Percentiles rank a stretch among this genome's conserved stretches.
These are phyloP conservation scores for Citeromyces nyonsensis DNA, from an alignment of 805 yeast species.

Conservation along the genomic window DNA sequence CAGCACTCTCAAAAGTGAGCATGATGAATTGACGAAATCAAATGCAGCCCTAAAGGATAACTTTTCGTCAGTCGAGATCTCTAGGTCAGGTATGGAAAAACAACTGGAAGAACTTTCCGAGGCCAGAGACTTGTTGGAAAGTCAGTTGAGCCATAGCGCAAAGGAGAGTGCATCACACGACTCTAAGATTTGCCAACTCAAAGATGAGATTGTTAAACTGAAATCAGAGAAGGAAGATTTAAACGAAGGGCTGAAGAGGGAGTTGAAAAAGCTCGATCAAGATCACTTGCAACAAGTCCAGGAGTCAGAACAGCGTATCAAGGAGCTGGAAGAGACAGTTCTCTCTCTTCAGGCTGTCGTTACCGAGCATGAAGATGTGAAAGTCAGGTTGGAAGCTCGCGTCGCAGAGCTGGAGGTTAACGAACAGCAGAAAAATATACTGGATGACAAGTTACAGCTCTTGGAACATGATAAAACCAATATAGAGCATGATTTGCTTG, in stretches of 20 bases:
- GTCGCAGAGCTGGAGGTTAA: conserved; percentile 5
- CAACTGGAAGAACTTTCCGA: neutral
- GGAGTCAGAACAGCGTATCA: conserved; percentile 9
- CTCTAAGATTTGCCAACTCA: neutral
- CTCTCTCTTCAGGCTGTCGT: neutral
- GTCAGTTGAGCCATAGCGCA: neutral
- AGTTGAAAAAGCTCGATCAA: neutral
- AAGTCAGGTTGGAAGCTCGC: neutral
- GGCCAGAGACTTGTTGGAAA: neutral
- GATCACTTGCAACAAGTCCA: neutral
- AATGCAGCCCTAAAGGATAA: conserved; percentile 5
- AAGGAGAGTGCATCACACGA: neutral
- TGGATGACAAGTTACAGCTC: conserved; percentile 5
- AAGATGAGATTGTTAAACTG: neutral
- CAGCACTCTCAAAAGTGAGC: no score
- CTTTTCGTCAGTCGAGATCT: neutral
- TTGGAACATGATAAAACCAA: conserved; percentile 3
- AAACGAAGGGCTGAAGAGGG: neutral
- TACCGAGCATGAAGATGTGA: conserved; percentile 3
- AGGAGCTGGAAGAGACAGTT: conserved; percentile 11
- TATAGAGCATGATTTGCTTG: neutral
- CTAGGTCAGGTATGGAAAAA: neutral
- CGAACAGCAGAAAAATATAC: conserved; percentile 8
- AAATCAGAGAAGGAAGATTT: neutral
- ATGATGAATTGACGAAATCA: conserved; percentile 5